phyloP scores from a whole-genome alignment of 768 basidiomycete species.

The Lentinula detonsa region DNA sequence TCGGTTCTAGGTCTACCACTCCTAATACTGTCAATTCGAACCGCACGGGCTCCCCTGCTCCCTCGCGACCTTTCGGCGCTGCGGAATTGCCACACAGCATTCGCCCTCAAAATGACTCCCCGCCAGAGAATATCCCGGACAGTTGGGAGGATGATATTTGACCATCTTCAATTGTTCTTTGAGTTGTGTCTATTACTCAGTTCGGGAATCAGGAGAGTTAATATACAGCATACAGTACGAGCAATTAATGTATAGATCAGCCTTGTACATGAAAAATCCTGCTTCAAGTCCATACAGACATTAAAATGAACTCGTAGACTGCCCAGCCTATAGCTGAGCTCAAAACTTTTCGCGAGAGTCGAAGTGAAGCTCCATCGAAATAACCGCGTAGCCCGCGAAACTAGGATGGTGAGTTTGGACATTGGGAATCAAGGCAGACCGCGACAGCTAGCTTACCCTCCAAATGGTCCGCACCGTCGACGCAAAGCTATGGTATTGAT shows the following conservation, averaged over 20 bases:
- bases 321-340: conserved; percentile 92
- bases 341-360: conserved; percentile 79
- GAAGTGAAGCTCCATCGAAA: conserved; percentile 80
- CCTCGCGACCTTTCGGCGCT: conserved; percentile 14
- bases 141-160: conserved; percentile 52
- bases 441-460: conserved; percentile 39
- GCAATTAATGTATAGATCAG: not conserved
- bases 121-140: conserved; percentile 32
- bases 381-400: conserved; percentile 78
- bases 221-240: too few relatives aligned
- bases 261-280: not conserved
- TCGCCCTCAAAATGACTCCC: not conserved
- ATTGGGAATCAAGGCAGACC: not conserved
- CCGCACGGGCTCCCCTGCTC: not conserved
- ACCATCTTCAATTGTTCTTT: not conserved
- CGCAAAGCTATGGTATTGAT: conserved; percentile 65
- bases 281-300: conserved; percentile 39
- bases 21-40: not conserved
- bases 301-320: conserved; percentile 76
- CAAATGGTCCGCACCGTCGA: conserved; percentile 64
- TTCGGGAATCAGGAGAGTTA: too few relatives aligned
- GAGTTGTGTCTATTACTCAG: too few relatives aligned
- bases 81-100: not conserved
- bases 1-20: not conserved
- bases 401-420: conserved; percentile 28